These are phyloP conservation scores for Maudiozyma turicensis DNA, from an alignment of 805 yeast species.

Conservation along the genomic window DNA sequence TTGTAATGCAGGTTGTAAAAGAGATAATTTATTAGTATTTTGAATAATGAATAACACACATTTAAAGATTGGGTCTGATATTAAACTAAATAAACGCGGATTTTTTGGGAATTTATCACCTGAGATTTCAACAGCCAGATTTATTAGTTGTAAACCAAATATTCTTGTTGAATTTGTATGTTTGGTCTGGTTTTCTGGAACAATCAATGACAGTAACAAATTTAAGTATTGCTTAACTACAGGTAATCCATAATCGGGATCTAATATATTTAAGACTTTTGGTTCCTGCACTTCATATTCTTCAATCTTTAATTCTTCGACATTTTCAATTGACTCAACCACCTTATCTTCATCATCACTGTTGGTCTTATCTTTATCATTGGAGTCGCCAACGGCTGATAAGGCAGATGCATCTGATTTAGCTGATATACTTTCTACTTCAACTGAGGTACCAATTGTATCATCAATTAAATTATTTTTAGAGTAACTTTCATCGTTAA, in stretches of 20 bases:
- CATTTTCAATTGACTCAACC: neutral
- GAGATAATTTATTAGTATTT: constrained; percentile 54
- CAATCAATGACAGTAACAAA: constrained; percentile 65
- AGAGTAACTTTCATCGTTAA: constrained; percentile 17
- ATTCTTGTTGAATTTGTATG: constrained; percentile 83
- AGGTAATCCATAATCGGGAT: constrained; percentile 54
- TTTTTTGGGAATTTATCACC: constrained; percentile 55
- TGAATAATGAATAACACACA: constrained; percentile 74
- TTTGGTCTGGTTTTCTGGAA: constrained; percentile 73
- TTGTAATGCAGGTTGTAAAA: constrained; percentile 68
- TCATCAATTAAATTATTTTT: constrained; percentile 12
- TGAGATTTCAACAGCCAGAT: constrained; percentile 71
- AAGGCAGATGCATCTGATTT: neutral
- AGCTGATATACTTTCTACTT: neutral
- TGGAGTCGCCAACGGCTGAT: neutral
- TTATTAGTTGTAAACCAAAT: constrained; percentile 67
- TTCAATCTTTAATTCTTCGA: constrained; percentile 1
- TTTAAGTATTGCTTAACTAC: constrained; percentile 71
- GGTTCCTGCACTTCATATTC: constrained; percentile 1
- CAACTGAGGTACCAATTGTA: constrained; percentile 10
- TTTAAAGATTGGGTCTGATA: constrained; percentile 78
- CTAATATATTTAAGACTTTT: constrained; percentile 8
- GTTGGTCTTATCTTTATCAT: too few relatives aligned
- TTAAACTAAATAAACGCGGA: constrained; percentile 53
- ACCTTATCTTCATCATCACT: neutral